A percentile compares a stretch with the other conserved stretches of the same genome.
Evolutionary conservation across 345 rosid species (phyloP).

Genomic region (Hirschfeldia incana): DNA sequence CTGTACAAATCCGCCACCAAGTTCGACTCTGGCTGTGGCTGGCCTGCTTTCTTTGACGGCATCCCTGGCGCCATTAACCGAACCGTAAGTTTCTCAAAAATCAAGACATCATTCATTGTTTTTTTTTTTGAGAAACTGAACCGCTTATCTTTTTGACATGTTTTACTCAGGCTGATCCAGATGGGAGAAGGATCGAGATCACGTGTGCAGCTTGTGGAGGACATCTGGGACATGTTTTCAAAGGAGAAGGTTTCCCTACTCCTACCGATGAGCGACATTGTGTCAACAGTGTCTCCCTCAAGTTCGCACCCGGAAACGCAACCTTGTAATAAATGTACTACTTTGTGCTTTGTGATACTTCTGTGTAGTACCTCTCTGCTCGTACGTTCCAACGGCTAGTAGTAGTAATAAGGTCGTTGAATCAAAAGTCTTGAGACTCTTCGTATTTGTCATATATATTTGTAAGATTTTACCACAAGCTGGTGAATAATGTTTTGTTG

Average conservation of each 20-base stretch:
- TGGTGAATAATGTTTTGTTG: too few species aligned
- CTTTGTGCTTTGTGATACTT: background rate
- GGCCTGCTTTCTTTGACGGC: conserved; percentile 95
- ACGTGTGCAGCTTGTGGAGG: conserved; percentile 97
- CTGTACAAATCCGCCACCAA: conserved; percentile 79
- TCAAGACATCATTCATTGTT: background rate
- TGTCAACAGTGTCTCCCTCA: conserved; percentile 84
- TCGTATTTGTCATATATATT: too few species aligned
- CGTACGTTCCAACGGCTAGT: too few species aligned
- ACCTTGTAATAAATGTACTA: background rate
- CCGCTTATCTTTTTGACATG: background rate
- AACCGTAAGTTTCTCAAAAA: conserved; percentile 41
- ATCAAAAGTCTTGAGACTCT: too few species aligned
- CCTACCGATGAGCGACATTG: conserved; percentile 93
- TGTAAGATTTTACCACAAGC: too few species aligned
- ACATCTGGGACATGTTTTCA: conserved; percentile 94
- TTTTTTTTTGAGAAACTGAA: background rate
- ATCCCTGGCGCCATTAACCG: conserved; percentile 80
- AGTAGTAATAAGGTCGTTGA: too few species aligned
- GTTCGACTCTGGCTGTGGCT: conserved; percentile 83
- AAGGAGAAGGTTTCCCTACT: conserved; percentile 89
- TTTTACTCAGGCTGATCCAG: conserved; percentile 66
- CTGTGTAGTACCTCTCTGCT: too few species aligned
- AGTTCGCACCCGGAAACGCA: conserved; percentile 44
- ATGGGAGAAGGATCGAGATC: conserved; percentile 79